Percentiles rank a stretch among this genome's conserved stretches.
Evolutionary conservation across 768 basidiomycete genomes (phyloP).

Genomic region (Obba rivulosa): DNA sequence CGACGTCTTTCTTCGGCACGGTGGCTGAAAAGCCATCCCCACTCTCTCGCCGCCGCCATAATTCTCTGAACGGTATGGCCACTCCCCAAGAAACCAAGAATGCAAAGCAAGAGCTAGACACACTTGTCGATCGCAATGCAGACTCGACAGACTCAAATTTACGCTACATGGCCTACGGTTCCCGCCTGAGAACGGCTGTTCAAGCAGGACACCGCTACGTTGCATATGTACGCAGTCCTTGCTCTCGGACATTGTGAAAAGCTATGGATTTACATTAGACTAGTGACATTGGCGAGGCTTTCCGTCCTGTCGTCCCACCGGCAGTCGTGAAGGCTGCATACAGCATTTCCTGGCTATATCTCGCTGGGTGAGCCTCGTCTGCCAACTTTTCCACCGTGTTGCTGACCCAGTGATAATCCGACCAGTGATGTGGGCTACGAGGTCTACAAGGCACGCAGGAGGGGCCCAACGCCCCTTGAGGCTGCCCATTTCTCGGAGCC

Average conservation of each 20-base stretch:
- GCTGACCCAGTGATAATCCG: background rate
- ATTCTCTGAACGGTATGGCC: constrained; percentile 8
- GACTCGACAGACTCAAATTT: constrained; percentile 65
- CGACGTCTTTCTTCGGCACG: background rate
- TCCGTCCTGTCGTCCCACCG: constrained; percentile 72
- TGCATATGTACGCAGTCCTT: constrained; percentile 54
- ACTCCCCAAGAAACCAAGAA: constrained; percentile 13
- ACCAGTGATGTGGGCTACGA: constrained; percentile 71
- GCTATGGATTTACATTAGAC: constrained; percentile 40
- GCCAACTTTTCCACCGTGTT: background rate
- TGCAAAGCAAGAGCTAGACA: constrained; percentile 45
- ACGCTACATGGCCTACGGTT: constrained; percentile 73
- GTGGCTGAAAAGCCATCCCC: too few relatives aligned
- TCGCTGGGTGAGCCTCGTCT: constrained; percentile 44
- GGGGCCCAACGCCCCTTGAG: constrained; percentile 62
- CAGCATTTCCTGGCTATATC: constrained; percentile 78
- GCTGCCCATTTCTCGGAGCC: constrained; percentile 67
- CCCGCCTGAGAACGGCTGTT: constrained; percentile 71
- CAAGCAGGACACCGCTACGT: constrained; percentile 67
- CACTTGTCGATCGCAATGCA: constrained; percentile 57
- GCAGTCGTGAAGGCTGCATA: constrained; percentile 72
- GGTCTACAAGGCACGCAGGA: constrained; percentile 69
- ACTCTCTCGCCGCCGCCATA: background rate
- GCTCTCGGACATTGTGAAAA: constrained; percentile 1
- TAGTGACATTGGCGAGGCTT: constrained; percentile 80